Evolutionary conservation across 306 rosid genomes (phyloP).

Genomic region (Leucaena leucocephala): DNA sequence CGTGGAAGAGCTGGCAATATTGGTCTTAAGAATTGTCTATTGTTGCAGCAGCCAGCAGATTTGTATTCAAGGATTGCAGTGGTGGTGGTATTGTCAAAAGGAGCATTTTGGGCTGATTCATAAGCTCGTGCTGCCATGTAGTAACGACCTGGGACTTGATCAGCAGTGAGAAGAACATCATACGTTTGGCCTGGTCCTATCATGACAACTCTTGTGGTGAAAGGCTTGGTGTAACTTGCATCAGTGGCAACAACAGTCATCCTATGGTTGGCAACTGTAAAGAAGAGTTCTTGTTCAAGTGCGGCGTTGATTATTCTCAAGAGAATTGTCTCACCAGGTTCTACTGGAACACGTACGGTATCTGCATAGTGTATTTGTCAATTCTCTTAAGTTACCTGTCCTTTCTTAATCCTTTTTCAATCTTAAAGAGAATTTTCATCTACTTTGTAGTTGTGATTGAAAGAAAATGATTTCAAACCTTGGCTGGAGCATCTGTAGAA

Average conservation of each 20-base stretch:
- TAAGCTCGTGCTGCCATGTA: constrained; percentile 19
- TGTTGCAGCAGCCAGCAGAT: background rate
- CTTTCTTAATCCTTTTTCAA: background rate
- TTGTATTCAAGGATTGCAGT: constrained; percentile 23
- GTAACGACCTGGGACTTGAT: constrained; percentile 40
- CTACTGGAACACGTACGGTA: background rate
- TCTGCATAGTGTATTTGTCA: background rate
- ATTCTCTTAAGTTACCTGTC: background rate
- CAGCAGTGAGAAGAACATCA: constrained; percentile 55
- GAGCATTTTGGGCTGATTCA: constrained; percentile 5
- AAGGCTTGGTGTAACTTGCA: constrained; percentile 61
- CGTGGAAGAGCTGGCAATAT: background rate
- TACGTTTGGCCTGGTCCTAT: constrained; percentile 67
- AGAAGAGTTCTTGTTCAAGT: constrained; percentile 24
- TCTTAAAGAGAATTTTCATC: no score
- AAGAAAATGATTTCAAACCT: background rate
- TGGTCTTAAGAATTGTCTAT: background rate
- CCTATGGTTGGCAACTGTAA: constrained; percentile 58
- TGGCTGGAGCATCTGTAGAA: constrained; percentile 17
- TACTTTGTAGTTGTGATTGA: background rate
- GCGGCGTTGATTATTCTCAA: constrained; percentile 19
- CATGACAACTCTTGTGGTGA: constrained; percentile 54
- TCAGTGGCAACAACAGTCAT: constrained; percentile 61
- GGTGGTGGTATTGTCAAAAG: constrained; percentile 12
- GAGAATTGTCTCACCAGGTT: constrained; percentile 3